phyloP scores from a whole-genome alignment of 345 rosid species.

The Eucalyptus marginata region DNA sequence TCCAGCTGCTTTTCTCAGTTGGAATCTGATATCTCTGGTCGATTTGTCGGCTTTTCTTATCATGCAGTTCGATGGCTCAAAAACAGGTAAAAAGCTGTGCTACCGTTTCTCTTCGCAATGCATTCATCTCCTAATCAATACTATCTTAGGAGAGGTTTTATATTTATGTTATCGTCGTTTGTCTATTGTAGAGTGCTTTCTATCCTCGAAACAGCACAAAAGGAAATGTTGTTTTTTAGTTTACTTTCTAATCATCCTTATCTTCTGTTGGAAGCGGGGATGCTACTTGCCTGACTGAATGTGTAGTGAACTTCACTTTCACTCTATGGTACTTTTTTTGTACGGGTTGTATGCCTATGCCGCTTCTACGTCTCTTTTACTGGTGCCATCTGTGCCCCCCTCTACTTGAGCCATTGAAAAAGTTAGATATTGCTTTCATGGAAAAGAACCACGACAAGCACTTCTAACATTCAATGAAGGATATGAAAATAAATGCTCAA shows the following conservation, averaged over 20 bases:
- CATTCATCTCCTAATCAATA: neutral
- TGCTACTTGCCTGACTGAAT: neutral
- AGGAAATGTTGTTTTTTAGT: neutral
- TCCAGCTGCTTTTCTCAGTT: conserved; percentile 30
- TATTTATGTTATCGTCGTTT: neutral
- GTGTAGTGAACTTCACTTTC: neutral
- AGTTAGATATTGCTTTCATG: neutral
- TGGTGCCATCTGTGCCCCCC: neutral
- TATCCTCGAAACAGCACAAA: neutral
- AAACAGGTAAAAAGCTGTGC: conserved; percentile 4
- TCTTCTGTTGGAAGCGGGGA: neutral
- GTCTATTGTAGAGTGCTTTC: neutral
- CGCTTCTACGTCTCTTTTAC: neutral
- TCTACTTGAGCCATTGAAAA: neutral
- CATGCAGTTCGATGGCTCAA: conserved; percentile 27
- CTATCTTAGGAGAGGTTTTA: neutral
- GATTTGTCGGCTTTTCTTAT: conserved; percentile 31
- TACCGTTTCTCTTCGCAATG: neutral
- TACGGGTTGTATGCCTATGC: neutral
- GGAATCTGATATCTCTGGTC: conserved; percentile 39
- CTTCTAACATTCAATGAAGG: neutral
- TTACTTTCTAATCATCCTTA: neutral
- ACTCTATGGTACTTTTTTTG: neutral
- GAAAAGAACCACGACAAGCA: neutral
- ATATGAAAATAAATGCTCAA: neutral